Conservation (phyloP, 2,329 filamentous ascomycete species). For the Apiospora hydei region DNA sequence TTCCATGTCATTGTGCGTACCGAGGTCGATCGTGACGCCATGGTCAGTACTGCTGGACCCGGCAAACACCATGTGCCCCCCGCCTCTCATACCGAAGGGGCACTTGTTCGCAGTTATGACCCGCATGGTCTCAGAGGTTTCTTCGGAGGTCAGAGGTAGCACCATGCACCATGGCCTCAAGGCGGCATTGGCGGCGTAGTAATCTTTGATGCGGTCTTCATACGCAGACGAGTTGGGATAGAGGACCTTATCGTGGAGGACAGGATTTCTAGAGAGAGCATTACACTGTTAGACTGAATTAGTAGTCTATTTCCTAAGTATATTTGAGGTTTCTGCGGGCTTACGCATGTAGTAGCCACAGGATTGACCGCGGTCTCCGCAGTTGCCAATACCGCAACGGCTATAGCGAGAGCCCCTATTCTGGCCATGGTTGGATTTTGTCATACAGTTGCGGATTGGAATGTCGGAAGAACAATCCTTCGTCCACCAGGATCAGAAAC, state of each 20-base stretch:
- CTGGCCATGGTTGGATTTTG: no score
- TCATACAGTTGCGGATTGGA: neutral
- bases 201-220: slow-evolving; percentile 39
- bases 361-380: neutral
- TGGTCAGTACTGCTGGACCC: slow-evolving; percentile 34
- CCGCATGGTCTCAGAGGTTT: slow-evolving; percentile 47
- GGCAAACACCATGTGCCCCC: slow-evolving; percentile 37
- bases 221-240: neutral
- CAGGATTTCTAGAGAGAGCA: neutral
- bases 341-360: neutral
- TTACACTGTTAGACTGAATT: neutral
- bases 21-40: slow-evolving; percentile 30
- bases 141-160: slow-evolving; percentile 42
- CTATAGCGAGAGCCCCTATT: no score
- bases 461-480: no score
- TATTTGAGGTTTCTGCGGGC: neutral
- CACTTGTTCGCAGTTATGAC: slow-evolving; percentile 41
- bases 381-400: no score
- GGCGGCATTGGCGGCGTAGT: slow-evolving; percentile 47
- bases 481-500: no score
- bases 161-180: slow-evolving; percentile 46
- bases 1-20: neutral
- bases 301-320: neutral
- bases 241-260: neutral
- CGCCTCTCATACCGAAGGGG: slow-evolving; percentile 48